Conservation (phyloP, 1,139 yeast species). For the Scheffersomyces segobiensis region DNA sequence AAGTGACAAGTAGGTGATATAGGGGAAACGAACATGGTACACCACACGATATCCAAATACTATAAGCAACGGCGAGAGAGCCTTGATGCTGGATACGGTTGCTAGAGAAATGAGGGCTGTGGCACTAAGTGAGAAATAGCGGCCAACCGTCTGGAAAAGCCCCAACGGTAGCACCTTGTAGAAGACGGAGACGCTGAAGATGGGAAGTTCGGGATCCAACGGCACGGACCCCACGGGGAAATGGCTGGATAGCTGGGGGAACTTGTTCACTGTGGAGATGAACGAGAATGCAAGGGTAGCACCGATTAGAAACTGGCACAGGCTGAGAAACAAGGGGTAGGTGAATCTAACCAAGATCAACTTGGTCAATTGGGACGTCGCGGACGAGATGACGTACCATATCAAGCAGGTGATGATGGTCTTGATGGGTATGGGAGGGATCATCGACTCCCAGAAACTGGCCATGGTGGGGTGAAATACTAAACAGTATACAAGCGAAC, state of each 20-base stretch:
- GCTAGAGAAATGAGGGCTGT: slow-evolving; percentile 41
- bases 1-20: slow-evolving; percentile 36
- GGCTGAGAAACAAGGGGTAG: slow-evolving; percentile 53
- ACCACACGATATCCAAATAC: slow-evolving; percentile 36
- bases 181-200: slow-evolving; percentile 22
- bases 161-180: slow-evolving; percentile 40
- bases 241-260: slow-evolving; percentile 17
- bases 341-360: slow-evolving; percentile 40
- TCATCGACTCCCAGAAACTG: neutral
- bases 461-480: neutral
- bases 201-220: slow-evolving; percentile 16
- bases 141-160: slow-evolving; percentile 39
- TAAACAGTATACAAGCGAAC: neutral
- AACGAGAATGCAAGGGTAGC: slow-evolving; percentile 28
- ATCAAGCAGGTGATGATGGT: slow-evolving; percentile 34
- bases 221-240: slow-evolving; percentile 39
- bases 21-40: slow-evolving; percentile 34
- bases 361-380: slow-evolving; percentile 51
- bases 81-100: slow-evolving; percentile 42
- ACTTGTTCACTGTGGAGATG: slow-evolving; percentile 19
- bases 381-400: slow-evolving; percentile 50
- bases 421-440: slow-evolving; percentile 34
- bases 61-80: slow-evolving; percentile 39
- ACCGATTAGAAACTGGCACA: slow-evolving; percentile 46
- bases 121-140: slow-evolving; percentile 38